Evolutionary conservation across 495 filamentous ascomycete species (phyloP).

Genomic region (Neohortaea acidophila): DNA sequence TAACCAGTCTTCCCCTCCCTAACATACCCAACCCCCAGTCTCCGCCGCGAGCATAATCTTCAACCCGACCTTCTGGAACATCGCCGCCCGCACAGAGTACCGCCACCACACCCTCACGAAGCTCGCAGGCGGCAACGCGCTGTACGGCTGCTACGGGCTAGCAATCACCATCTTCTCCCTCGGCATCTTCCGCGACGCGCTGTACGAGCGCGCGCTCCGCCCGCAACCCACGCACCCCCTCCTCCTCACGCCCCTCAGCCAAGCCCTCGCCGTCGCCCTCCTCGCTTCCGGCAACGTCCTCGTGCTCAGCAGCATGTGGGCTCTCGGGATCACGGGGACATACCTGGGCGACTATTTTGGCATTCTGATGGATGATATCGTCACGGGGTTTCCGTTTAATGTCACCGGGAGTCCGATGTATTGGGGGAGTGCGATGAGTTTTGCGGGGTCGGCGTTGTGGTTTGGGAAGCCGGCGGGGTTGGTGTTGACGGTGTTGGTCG

Average conservation of each 20-base stretch:
- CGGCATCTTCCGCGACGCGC: constrained; percentile 68
- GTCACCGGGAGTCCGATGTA: constrained; percentile 91
- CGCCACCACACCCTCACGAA: constrained; percentile 75
- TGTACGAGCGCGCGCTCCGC: constrained; percentile 58
- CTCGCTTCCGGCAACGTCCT: constrained; percentile 66
- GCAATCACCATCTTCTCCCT: constrained; percentile 79
- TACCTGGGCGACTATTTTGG: constrained; percentile 98
- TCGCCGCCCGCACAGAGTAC: constrained; percentile 50
- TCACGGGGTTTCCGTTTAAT: constrained; percentile 92
- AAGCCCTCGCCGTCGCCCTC: constrained; percentile 48
- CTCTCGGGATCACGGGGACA: constrained; percentile 87
- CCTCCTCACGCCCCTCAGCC: constrained; percentile 37
- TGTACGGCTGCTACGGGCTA: constrained; percentile 77
- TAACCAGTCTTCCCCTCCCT: constrained; percentile 13
- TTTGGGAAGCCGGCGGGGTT: constrained; percentile 82
- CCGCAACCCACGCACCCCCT: constrained; percentile 61
- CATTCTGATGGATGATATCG: constrained; percentile 87
- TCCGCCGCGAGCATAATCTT: constrained; percentile 53
- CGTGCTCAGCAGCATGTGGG: constrained; percentile 77
- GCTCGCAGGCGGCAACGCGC: constrained; percentile 65
- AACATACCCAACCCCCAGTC: constrained; percentile 31
- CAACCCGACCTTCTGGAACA: constrained; percentile 67
- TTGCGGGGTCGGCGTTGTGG: constrained; percentile 75
- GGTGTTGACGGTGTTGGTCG: constrained; percentile 58
- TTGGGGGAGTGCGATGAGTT: constrained; percentile 81